phyloP scores from a whole-genome alignment of 2,329 filamentous ascomycete genomes.

The Hypoxylon sp. region DNA sequence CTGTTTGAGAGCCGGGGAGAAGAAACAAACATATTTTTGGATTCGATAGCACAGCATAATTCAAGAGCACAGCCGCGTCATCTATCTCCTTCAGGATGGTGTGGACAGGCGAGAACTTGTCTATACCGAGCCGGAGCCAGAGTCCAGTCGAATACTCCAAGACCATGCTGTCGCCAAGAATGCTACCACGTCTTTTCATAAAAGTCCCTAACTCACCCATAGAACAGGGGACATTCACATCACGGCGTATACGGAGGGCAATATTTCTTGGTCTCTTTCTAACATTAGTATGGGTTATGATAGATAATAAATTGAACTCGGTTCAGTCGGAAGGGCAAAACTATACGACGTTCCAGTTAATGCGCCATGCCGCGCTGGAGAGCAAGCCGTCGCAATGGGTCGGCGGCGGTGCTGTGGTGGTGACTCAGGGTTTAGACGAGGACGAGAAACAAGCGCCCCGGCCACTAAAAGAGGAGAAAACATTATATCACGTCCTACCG shows the following conservation, averaged over 20 bases:
- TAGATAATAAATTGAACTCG: slow-evolving; percentile 36
- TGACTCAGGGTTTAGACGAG: slow-evolving; percentile 26
- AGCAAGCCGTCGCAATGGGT: slow-evolving; percentile 47
- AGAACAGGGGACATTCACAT: slow-evolving; percentile 47
- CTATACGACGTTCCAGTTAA: slow-evolving; percentile 46
- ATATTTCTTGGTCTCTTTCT: slow-evolving; percentile 40
- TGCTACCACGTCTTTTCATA: slow-evolving; percentile 45
- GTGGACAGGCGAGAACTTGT: slow-evolving; percentile 35
- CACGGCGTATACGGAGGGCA: slow-evolving; percentile 47
- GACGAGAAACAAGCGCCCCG: slow-evolving; percentile 11
- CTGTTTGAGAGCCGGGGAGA: slow-evolving; percentile 4
- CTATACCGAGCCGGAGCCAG: slow-evolving; percentile 37
- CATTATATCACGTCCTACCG: slow-evolving; percentile 51
- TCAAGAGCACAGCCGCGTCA: slow-evolving; percentile 1
- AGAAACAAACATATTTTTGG: slow-evolving; percentile 1
- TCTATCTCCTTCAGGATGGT: slow-evolving; percentile 35
- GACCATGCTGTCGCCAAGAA: slow-evolving; percentile 44
- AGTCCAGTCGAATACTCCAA: slow-evolving; percentile 38
- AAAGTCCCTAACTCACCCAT: slow-evolving; percentile 46
- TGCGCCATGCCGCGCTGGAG: slow-evolving; percentile 39
- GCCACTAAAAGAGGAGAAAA: slow-evolving; percentile 30
- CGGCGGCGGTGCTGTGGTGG: slow-evolving; percentile 43
- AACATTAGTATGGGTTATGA: slow-evolving; percentile 40
- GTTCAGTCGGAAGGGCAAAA: slow-evolving; percentile 33
- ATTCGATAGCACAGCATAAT: slow-evolving; percentile 12